phyloP scores from a whole-genome alignment of 2,329 filamentous ascomycete species.

The Epichloe uncinata region DNA sequence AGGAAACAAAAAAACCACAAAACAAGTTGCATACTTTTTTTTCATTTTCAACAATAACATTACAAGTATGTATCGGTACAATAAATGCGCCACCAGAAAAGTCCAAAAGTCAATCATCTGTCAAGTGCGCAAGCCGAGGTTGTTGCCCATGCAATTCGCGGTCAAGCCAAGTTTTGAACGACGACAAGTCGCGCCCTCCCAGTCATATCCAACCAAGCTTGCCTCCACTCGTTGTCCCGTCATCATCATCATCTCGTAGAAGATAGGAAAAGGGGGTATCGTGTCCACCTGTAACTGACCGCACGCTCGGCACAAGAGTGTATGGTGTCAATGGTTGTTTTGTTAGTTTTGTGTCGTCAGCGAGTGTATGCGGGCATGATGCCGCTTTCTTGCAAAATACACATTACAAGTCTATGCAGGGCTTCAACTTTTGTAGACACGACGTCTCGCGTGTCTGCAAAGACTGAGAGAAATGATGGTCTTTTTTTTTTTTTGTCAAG shows the following conservation, averaged over 20 bases:
- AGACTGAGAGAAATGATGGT: too few relatives aligned
- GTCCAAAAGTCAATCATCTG: slow-evolving; percentile 44
- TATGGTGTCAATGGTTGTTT: neutral
- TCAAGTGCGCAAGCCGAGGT: neutral
- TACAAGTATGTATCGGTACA: neutral
- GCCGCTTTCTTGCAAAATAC: neutral
- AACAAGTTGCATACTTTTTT: too few relatives aligned
- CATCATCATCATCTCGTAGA: neutral
- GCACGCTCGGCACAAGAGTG: neutral
- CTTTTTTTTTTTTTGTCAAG: neutral
- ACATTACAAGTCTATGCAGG: too few relatives aligned
- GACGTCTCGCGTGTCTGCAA: too few relatives aligned
- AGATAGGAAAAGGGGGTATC: slow-evolving; percentile 2
- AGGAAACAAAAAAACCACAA: neutral
- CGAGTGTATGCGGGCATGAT: neutral
- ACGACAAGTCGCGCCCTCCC: neutral
- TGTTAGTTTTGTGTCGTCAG: neutral
- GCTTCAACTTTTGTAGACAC: too few relatives aligned
- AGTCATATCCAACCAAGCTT: neutral
- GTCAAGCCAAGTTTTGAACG: neutral
- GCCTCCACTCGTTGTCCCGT: neutral
- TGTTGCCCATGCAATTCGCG: neutral
- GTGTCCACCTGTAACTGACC: neutral
- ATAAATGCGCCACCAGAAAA: neutral
- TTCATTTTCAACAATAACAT: too few relatives aligned